Evolutionary conservation across 2,329 filamentous ascomycete genomes (phyloP).

Genomic region (Fusarium tanahbumbuense): DNA sequence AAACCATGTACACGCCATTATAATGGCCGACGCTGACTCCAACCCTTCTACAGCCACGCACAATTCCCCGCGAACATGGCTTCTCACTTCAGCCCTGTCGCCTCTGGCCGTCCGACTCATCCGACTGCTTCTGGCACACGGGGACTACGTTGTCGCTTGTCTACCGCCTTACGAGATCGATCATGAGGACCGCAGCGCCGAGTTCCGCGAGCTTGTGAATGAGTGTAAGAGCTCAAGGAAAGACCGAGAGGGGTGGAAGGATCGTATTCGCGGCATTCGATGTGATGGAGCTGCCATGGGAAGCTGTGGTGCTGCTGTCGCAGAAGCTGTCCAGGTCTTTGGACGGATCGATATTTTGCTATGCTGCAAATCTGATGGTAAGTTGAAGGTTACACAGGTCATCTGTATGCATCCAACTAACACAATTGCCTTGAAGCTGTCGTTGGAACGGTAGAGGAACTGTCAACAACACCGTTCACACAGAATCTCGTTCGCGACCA

Average conservation of each 20-base stretch:
- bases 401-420: conserved; percentile 21
- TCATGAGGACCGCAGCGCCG: conserved; percentile 77
- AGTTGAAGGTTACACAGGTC: conserved; percentile 22
- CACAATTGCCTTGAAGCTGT: conserved; percentile 67
- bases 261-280: conserved; percentile 75
- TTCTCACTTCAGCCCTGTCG: conserved; percentile 87
- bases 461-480: conserved; percentile 77
- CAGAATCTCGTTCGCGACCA: conserved; percentile 87
- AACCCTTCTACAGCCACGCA: conserved; percentile 65
- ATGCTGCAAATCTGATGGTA: conserved; percentile 89
- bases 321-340: conserved; percentile 86
- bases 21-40: conserved; percentile 52
- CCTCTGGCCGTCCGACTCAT: conserved; percentile 87
- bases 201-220: conserved; percentile 83
- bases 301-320: conserved; percentile 86
- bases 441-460: conserved; percentile 90
- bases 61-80: conserved; percentile 88
- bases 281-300: conserved; percentile 72
- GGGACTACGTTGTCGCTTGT: conserved; percentile 89
- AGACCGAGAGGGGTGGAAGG: conserved; percentile 81
- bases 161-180: conserved; percentile 83
- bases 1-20: conserved; percentile 43
- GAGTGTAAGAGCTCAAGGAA: conserved; percentile 72
- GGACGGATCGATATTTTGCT: conserved; percentile 89
- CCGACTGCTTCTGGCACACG: conserved; percentile 85